Base-by-base conservation (phyloP, 164 flowering plant species). In the Taxillus chinensis region DNA sequence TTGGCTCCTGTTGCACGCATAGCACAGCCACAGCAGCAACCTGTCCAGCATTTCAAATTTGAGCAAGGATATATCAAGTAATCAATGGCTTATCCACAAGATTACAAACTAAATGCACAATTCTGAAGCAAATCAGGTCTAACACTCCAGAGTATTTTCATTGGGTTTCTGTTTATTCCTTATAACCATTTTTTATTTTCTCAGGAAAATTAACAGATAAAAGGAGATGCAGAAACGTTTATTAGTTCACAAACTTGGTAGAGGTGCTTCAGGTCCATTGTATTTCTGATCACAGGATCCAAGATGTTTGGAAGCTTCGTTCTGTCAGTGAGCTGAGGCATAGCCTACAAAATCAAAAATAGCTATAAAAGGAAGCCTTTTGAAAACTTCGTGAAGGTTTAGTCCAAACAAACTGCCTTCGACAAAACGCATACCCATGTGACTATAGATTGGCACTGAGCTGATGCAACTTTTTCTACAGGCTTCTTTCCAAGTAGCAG, bases 251-350 rank as follows among this genome's bases (percentile, higher is more conserved):
- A 16, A 55, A 95, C 99, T 80, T 95, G 99, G 68, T 82, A 95
- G 49, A 95, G 76, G 73, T 95, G 96, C 79, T 95, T 95, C 59
- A 83, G 71, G 71, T 95, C 96, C 90, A 95, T 86, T 41, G 83
- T 78, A 67, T 89, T 72, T 73, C 68, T 78, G 41, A 95, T 86
- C 54, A 78, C 90, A 39, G 95, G 96, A 77, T 95, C 99, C 41
- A 95, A 80, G 12, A 95, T 95, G 71, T 75, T 80, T 58, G 97
- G 97, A 68, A 95, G 96, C 75, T 80, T 86, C 53, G 90, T 68
- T 78, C 96, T 87, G 79, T 95, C 97, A 10, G 95, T 90, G 61
- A 95, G 85, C 69, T 90, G 96, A 65, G 99, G 99, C 88, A 84
- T 89, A 59, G 99, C 99, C 99, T 93, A 88, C 75, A 74, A 45